These are phyloP conservation scores for Bonia amplexicaulis DNA, from an alignment of 176 grass and related monocot species.

Conservation along the genomic window DNA sequence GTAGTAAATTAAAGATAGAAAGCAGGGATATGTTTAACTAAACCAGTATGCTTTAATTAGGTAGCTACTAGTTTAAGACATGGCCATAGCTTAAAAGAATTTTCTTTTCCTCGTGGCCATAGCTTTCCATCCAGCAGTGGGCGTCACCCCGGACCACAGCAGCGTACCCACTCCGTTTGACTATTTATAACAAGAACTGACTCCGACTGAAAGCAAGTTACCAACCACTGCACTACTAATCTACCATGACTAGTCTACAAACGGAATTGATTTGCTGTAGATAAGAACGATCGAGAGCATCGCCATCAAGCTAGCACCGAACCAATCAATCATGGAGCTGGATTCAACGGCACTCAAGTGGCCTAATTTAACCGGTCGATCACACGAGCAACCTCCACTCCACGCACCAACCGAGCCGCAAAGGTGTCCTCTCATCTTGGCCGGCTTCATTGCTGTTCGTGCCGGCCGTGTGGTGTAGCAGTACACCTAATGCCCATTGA, in stretches of 20 bases:
- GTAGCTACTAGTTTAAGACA: neutral
- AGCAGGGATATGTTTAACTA: constrained; percentile 9
- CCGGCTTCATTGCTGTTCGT: neutral
- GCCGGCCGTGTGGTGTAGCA: neutral
- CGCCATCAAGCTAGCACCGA: neutral
- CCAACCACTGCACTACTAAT: neutral
- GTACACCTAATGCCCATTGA: neutral
- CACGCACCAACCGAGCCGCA: neutral
- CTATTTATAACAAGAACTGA: neutral
- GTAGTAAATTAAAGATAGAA: neutral
- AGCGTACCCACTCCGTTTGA: constrained; percentile 4
- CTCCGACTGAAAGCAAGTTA: neutral
- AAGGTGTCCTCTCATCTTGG: neutral
- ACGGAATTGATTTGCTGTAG: neutral
- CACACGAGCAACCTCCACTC: neutral
- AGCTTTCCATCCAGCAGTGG: constrained; percentile 3
- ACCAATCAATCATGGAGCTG: neutral
- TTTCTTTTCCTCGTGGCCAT: neutral
- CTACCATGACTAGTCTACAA: neutral
- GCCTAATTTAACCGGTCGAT: neutral
- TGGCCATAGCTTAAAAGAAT: neutral
- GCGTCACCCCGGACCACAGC: neutral
- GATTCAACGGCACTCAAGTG: neutral
- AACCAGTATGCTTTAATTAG: neutral
- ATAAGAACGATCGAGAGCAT: neutral